Percentiles rank a stretch among this genome's conserved stretches.
phyloP scores from a whole-genome alignment of 1,284 basidiomycete species.

The Irpex lacteus region DNA sequence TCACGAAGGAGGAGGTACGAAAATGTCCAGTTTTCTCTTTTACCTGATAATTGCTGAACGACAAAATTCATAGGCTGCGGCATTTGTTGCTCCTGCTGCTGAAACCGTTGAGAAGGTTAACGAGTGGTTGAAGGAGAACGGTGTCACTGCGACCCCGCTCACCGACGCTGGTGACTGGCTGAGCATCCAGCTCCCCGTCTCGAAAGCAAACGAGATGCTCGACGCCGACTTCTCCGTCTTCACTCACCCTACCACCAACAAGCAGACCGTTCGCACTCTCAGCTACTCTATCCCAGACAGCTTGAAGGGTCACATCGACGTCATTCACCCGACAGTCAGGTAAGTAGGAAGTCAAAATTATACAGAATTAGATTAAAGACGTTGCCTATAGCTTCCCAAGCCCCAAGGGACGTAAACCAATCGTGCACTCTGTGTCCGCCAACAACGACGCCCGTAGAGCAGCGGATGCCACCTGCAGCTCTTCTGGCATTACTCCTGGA shows the following conservation, averaged over 20 bases:
- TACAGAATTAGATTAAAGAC: too few species aligned
- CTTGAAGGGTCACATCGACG: constrained; percentile 35
- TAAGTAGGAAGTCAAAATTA: constrained; percentile 13
- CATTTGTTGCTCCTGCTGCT: constrained; percentile 33
- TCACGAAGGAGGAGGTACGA: constrained; percentile 32
- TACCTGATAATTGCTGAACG: constrained; percentile 12
- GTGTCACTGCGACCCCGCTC: constrained; percentile 27
- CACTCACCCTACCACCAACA: constrained; percentile 31
- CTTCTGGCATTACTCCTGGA: constrained; percentile 45
- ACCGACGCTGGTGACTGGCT: constrained; percentile 42
- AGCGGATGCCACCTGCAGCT: constrained; percentile 29
- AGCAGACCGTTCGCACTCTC: constrained; percentile 34
- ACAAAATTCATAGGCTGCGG: constrained; percentile 30
- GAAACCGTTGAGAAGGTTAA: constrained; percentile 36
- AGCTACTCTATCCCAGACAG: constrained; percentile 39
- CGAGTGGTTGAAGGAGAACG: constrained; percentile 36
- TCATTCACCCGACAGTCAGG: constrained; percentile 40
- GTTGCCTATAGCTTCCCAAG: constrained; percentile 17
- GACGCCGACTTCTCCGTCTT: constrained; percentile 38
- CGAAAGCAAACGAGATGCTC: constrained; percentile 38
- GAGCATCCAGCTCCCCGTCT: constrained; percentile 35
- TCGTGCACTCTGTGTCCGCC: constrained; percentile 15
- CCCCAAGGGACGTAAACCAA: constrained; percentile 16
- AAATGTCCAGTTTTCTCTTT: too few species aligned
- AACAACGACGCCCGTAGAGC: not conserved